These are phyloP conservation scores for Aspergillus olivimuriae DNA, from an alignment of 495 filamentous ascomycete genomes.

Conservation along the genomic window DNA sequence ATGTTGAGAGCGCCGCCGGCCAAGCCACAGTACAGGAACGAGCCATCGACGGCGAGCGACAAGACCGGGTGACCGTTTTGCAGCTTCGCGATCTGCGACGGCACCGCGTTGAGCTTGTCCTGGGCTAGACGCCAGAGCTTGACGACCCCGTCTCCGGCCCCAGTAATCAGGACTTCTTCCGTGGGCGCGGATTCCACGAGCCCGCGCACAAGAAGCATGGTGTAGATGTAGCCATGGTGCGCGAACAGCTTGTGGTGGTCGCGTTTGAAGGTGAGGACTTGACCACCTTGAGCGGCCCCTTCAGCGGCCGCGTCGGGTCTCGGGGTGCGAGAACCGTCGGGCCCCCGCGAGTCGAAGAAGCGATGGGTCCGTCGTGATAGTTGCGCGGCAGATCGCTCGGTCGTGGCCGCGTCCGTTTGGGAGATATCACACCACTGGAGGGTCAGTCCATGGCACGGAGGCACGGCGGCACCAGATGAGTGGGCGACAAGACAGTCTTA, in stretches of 20 bases:
- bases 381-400: slow-evolving; percentile 59
- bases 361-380: slow-evolving; percentile 77
- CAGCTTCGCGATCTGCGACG: slow-evolving; percentile 54
- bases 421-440: slow-evolving; percentile 57
- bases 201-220: slow-evolving; percentile 76
- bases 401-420: slow-evolving; percentile 46
- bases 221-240: slow-evolving; percentile 92
- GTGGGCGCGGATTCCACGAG: slow-evolving; percentile 54
- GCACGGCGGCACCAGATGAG: too few relatives aligned
- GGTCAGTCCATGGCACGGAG: slow-evolving; percentile 4
- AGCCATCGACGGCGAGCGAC: slow-evolving; percentile 76
- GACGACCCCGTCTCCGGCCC: slow-evolving; percentile 87
- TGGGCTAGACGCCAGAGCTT: slow-evolving; percentile 75
- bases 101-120: slow-evolving; percentile 38
- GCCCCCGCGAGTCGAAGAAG: slow-evolving; percentile 89
- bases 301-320: slow-evolving; percentile 47
- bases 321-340: slow-evolving; percentile 72
- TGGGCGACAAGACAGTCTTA: slow-evolving; percentile 20
- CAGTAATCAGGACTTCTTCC: slow-evolving; percentile 79
- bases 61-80: slow-evolving; percentile 81
- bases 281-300: slow-evolving; percentile 42
- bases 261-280: slow-evolving; percentile 75
- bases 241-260: slow-evolving; percentile 81
- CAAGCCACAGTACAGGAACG: slow-evolving; percentile 84
- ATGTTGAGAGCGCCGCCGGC: slow-evolving; percentile 88